These are phyloP conservation scores for Eutypa lata DNA, from an alignment of 2,329 filamentous ascomycete genomes.

Conservation along the genomic window DNA sequence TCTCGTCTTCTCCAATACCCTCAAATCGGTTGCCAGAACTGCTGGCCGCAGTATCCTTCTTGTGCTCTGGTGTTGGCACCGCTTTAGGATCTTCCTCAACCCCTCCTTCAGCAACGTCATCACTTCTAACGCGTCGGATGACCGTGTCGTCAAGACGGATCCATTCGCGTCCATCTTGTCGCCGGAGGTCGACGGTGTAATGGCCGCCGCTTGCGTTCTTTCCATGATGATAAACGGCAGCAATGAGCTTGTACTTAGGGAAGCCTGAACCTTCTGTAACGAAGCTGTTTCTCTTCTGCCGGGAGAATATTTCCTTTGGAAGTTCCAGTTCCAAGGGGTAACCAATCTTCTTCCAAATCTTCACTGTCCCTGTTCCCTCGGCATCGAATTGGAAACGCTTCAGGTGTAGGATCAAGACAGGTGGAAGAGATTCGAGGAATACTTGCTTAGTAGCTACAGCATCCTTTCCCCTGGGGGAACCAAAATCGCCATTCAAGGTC, in stretches of 20 bases:
- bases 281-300: conserved; percentile 66
- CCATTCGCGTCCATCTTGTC: conserved; percentile 95
- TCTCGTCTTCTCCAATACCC: conserved; percentile 62
- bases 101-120: conserved; percentile 85
- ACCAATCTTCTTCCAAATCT: conserved; percentile 97
- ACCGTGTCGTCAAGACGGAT: conserved; percentile 92
- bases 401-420: conserved; percentile 88
- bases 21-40: conserved; percentile 71
- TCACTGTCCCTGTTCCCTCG: conserved; percentile 77
- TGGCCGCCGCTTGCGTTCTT: conserved; percentile 95
- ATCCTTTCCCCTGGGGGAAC: conserved; percentile 72
- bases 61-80: conserved; percentile 61
- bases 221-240: conserved; percentile 94
- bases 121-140: conserved; percentile 77
- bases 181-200: conserved; percentile 94
- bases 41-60: conserved; percentile 43
- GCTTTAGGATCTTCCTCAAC: conserved; percentile 71
- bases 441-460: conserved; percentile 87
- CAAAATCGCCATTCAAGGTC: conserved; percentile 80
- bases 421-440: conserved; percentile 86
- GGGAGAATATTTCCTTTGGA: conserved; percentile 82
- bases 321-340: conserved; percentile 95
- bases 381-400: conserved; percentile 97
- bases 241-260: conserved; percentile 81
- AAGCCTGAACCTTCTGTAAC: conserved; percentile 62